A percentile compares a stretch with the other conserved stretches of the same genome.
Evolutionary conservation across 2,329 filamentous ascomycete species (phyloP).

Genomic region (Capronia americana): DNA sequence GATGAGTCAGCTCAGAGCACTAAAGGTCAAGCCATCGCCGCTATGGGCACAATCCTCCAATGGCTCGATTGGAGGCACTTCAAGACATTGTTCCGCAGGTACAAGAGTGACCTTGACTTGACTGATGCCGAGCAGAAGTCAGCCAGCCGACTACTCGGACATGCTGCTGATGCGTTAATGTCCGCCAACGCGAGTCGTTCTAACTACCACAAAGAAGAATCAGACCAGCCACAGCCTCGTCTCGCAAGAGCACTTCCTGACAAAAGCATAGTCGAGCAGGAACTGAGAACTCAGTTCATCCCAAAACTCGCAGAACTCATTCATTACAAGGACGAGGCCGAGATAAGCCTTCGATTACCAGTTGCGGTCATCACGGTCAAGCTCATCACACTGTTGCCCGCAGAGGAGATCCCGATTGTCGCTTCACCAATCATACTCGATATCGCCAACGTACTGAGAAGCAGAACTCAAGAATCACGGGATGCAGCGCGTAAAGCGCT

Average conservation of each 20-base stretch:
- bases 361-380: conserved; percentile 89
- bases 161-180: conserved; percentile 78
- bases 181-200: conserved; percentile 54
- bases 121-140: conserved; percentile 68
- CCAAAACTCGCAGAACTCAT: conserved; percentile 83
- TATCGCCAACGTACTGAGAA: conserved; percentile 89
- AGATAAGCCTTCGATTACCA: conserved; percentile 89
- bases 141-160: conserved; percentile 79
- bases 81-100: conserved; percentile 80
- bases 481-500: conserved; percentile 91
- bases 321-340: conserved; percentile 92
- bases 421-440: conserved; percentile 87
- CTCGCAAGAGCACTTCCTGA: conserved; percentile 72
- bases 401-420: conserved; percentile 72
- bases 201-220: conserved; percentile 34
- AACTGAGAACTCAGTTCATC: conserved; percentile 76
- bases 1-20: conserved; percentile 81
- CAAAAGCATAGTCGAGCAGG: conserved; percentile 69
- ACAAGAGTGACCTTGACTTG: conserved; percentile 80
- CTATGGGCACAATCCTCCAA: conserved; percentile 75
- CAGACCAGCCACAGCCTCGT: conserved; percentile 39
- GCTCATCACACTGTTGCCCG: conserved; percentile 78
- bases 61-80: conserved; percentile 92
- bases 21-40: conserved; percentile 81
- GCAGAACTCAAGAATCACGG: conserved; percentile 83